Evolutionary conservation across 202 grass and related monocot genomes (phyloP), one percentile per base, ranked within the genome.

Genomic region (Bolboschoenoplectus hybrid): DNA sequence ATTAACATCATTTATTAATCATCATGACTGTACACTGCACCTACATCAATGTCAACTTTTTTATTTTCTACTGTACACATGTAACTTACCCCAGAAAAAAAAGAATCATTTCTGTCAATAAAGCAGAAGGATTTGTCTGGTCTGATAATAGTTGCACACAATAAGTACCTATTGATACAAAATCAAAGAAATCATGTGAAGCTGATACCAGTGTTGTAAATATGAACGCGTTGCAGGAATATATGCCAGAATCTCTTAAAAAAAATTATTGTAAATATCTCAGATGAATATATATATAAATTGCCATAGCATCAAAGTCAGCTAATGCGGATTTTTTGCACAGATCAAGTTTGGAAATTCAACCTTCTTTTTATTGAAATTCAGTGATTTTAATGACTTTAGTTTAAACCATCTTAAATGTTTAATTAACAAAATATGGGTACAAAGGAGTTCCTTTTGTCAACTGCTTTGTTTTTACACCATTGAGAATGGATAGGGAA

Each of bases 401-500:
- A 71, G 14, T 45, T 71, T 32, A 74, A 72, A 26, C 3, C 19
- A 50, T 12, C 34, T 38, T 47, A 72, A 46, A 46, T 46, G 8
- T 14, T 47, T 57, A 39, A 39, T 17, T 40, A 39, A 56, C 74
- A 78, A 78, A 74, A 51, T 16, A 7, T 16, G 43, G 39, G 6
- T 39, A 17, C 74, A 78, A 39, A 17, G 4, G 4, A 39, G 74
- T 40, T 56, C 5, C 32, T 78, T 53, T 78, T 5, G 9, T 78
- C 51, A 78, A 80, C 75, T 80, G 36, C 75, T 58, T 80, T 60
- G 3, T 80, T 60, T 80, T 36, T 80, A 41, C 16, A 43, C 75
- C 75, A 60, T 60, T 60, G 39, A 80, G 0, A 20, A 61, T 58
- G 53, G 53, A 58, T 80, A 41, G 36, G 14, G 53, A 80, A 80